Conservation (phyloP, 768 basidiomycete species). For the Boletales sp. region DNA sequence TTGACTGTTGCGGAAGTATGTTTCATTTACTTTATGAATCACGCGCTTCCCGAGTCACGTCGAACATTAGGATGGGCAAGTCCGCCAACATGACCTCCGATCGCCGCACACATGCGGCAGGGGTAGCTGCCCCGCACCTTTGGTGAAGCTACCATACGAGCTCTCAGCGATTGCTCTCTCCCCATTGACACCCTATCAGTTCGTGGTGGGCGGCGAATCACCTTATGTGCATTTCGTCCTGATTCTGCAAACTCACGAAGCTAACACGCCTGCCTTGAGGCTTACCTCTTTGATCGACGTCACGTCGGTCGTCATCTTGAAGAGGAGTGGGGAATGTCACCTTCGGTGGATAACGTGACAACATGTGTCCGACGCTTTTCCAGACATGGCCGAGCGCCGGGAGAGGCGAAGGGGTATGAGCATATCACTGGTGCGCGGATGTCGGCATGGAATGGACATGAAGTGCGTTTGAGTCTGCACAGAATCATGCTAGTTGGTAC, state of each 20-base stretch:
- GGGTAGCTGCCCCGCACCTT: constrained; percentile 61
- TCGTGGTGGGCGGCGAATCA: constrained; percentile 81
- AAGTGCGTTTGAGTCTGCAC: constrained; percentile 41
- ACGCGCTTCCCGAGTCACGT: constrained; percentile 3
- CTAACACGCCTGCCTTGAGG: constrained; percentile 9
- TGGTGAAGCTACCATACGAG: constrained; percentile 61
- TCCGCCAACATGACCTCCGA: constrained; percentile 84
- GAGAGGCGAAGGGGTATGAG: constrained; percentile 40
- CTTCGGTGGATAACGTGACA: constrained; percentile 48
- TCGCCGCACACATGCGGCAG: constrained; percentile 59
- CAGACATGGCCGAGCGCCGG: constrained; percentile 35
- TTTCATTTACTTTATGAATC: constrained; percentile 4
- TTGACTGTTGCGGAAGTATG: constrained; percentile 76
- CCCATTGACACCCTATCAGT: constrained; percentile 75
- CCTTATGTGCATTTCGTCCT: constrained; percentile 53
- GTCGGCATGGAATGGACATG: constrained; percentile 67
- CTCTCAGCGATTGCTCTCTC: constrained; percentile 76
- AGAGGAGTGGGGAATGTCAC: constrained; percentile 68
- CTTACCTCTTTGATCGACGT: constrained; percentile 71
- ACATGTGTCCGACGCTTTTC: constrained; percentile 84
- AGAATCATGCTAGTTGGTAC: not conserved
- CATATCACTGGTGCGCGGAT: constrained; percentile 78
- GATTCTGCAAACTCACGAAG: not conserved
- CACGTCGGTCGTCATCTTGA: constrained; percentile 58
- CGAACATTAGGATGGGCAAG: constrained; percentile 68